Evolutionary conservation across 2,329 filamentous ascomycete genomes (phyloP).

Genomic region (Mycocentrospora acerina): DNA sequence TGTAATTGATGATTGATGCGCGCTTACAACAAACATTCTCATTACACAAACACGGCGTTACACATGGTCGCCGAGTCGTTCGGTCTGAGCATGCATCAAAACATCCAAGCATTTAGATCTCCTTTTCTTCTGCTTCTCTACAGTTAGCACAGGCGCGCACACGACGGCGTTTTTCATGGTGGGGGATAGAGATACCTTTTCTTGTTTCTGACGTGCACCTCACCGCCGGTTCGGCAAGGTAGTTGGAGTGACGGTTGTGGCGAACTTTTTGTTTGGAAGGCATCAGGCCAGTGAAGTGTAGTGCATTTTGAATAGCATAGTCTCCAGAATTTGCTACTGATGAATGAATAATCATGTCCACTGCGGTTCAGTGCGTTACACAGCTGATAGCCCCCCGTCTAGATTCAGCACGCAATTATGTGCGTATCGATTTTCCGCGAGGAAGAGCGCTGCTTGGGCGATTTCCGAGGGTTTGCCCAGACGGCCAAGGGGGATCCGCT

Average conservation of each 20-base stretch:
- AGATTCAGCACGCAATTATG: slow-evolving; percentile 86
- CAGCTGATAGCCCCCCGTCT: slow-evolving; percentile 78
- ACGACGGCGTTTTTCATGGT: slow-evolving; percentile 15
- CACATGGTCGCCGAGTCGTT: no score
- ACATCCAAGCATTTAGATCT: slow-evolving; percentile 7
- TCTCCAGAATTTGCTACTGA: no score
- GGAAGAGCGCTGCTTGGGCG: slow-evolving; percentile 78
- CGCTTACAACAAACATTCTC: background rate
- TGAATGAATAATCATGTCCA: no score
- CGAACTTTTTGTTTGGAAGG: no score
- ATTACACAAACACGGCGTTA: no score
- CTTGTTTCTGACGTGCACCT: background rate
- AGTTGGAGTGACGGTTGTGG: no score
- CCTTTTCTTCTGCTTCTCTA: background rate
- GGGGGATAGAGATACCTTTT: slow-evolving; percentile 17
- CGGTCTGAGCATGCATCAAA: no score
- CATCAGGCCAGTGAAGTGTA: no score
- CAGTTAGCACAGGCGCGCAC: slow-evolving; percentile 10
- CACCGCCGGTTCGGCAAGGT: no score
- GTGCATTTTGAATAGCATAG: no score
- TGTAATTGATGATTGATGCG: slow-evolving; percentile 35
- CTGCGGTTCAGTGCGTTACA: slow-evolving; percentile 15
- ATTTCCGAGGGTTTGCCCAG: slow-evolving; percentile 71
- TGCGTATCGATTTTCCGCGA: slow-evolving; percentile 76
- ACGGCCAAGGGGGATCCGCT: slow-evolving; percentile 64